phyloP scores from a whole-genome alignment of 2,329 filamentous ascomycete genomes.

The Parasarocladium wereldwijsianum region DNA sequence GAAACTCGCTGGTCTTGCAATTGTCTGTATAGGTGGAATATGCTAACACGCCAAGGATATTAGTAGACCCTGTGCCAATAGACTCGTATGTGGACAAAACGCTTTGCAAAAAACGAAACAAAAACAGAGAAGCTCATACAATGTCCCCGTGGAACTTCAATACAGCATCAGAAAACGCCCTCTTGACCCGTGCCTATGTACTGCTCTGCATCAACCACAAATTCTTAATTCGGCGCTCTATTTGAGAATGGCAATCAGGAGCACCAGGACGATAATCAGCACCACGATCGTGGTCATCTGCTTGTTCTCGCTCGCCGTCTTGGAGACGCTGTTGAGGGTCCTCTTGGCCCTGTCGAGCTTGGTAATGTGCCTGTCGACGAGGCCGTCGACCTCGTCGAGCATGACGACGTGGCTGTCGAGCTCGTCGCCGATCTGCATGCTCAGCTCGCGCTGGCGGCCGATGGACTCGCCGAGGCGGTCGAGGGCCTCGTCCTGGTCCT shows the following conservation, averaged over 20 bases:
- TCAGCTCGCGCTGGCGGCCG: constrained; percentile 76
- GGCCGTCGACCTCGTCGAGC: constrained; percentile 76
- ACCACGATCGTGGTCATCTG: constrained; percentile 72
- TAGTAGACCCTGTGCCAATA: too few relatives aligned
- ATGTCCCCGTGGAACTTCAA: too few relatives aligned
- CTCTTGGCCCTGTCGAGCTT: constrained; percentile 62
- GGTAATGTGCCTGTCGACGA: constrained; percentile 66
- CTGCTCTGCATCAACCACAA: too few relatives aligned
- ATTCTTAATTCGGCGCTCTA: too few relatives aligned
- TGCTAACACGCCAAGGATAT: too few relatives aligned
- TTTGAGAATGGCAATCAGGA: constrained; percentile 73
- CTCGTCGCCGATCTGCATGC: constrained; percentile 93
- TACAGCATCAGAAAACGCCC: too few relatives aligned
- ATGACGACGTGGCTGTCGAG: constrained; percentile 79
- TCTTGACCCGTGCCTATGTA: too few relatives aligned
- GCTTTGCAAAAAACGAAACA: too few relatives aligned
- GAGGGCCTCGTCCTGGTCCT: constrained; percentile 89
- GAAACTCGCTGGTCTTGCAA: too few relatives aligned
- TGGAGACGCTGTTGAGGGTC: constrained; percentile 55
- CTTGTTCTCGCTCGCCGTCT: constrained; percentile 70
- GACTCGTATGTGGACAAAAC: too few relatives aligned
- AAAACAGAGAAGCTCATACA: too few relatives aligned
- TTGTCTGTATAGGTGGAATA: too few relatives aligned
- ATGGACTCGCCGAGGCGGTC: constrained; percentile 78
- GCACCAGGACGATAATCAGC: constrained; percentile 66